Percentiles rank a stretch among this genome's conserved stretches.
Evolutionary conservation across 2,329 filamentous ascomycete genomes (phyloP).

Genomic region (Talaromyces amestolkiae): DNA sequence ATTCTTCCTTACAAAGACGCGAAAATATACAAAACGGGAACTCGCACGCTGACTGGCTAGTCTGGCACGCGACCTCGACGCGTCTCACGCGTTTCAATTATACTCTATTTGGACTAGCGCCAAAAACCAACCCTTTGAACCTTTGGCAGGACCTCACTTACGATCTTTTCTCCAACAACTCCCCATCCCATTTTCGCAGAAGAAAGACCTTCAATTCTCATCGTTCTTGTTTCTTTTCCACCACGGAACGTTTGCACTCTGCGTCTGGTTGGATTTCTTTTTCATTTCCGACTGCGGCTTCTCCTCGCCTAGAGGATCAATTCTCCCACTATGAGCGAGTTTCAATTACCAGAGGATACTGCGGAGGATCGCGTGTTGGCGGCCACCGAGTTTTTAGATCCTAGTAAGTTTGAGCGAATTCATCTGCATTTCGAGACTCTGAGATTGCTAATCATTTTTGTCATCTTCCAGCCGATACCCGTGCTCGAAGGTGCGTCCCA

Average conservation of each 20-base stretch:
- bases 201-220: not conserved
- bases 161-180: not conserved
- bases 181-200: not conserved
- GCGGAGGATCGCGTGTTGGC: conserved; percentile 78
- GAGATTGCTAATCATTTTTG: conserved; percentile 18
- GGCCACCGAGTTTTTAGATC: conserved; percentile 91
- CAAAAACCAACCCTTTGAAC: not conserved
- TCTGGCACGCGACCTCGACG: conserved; percentile 8
- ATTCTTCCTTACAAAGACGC: not conserved
- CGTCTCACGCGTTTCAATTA: conserved; percentile 19
- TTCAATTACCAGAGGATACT: conserved; percentile 79
- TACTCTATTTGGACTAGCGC: conserved; percentile 16
- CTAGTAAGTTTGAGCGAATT: conserved; percentile 60
- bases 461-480: conserved; percentile 51
- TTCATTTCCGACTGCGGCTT: not conserved
- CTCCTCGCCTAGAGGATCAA: conserved; percentile 21
- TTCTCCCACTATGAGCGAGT: conserved; percentile 60
- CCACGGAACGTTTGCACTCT: not conserved
- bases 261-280: not conserved
- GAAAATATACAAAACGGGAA: not conserved
- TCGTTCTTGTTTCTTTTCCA: not conserved
- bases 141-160: not conserved
- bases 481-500: conserved; percentile 51
- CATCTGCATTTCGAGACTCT: not conserved
- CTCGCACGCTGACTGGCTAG: conserved; percentile 8